Evolutionary conservation across 768 basidiomycete genomes (phyloP).

Genomic region (Leucocoprinus leucothites): DNA sequence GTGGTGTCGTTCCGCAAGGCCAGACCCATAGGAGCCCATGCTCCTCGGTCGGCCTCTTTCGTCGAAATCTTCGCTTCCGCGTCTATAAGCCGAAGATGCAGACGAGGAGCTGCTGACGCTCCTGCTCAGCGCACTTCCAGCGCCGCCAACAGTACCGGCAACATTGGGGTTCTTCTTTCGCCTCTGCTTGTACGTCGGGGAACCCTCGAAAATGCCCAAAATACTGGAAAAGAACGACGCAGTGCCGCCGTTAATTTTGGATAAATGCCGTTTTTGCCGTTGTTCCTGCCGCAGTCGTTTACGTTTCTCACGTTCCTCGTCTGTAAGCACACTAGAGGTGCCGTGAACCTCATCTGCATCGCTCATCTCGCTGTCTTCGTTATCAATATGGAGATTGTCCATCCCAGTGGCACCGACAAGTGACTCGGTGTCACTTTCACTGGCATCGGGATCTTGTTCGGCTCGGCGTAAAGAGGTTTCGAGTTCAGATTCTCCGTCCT

Average conservation of each 20-base stretch:
- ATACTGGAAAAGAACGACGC: constrained; percentile 26
- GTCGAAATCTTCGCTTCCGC: constrained; percentile 28
- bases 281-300: constrained; percentile 72
- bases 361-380: constrained; percentile 19
- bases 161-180: constrained; percentile 70
- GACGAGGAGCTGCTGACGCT: constrained; percentile 5
- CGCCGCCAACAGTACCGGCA: constrained; percentile 11
- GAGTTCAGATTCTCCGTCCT: constrained; percentile 39
- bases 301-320: constrained; percentile 86
- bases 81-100: constrained; percentile 15
- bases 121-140: constrained; percentile 11
- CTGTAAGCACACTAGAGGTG: constrained; percentile 62
- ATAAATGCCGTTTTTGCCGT: constrained; percentile 18
- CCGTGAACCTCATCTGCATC: constrained; percentile 3
- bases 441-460: constrained; percentile 25
- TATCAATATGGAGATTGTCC: constrained; percentile 12
- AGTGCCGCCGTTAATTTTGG: constrained; percentile 3
- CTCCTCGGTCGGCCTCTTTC: constrained; percentile 25
- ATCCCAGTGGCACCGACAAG: constrained; percentile 13
- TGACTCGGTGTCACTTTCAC: constrained; percentile 22
- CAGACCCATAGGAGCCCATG: constrained; percentile 14
- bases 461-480: constrained; percentile 32
- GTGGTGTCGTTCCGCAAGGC: constrained; percentile 9
- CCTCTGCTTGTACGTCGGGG: constrained; percentile 85
- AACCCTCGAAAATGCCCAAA: constrained; percentile 75